Evolutionary conservation across 208 protist species (phyloP).

Genomic region (Trypanosoma scelopori): DNA sequence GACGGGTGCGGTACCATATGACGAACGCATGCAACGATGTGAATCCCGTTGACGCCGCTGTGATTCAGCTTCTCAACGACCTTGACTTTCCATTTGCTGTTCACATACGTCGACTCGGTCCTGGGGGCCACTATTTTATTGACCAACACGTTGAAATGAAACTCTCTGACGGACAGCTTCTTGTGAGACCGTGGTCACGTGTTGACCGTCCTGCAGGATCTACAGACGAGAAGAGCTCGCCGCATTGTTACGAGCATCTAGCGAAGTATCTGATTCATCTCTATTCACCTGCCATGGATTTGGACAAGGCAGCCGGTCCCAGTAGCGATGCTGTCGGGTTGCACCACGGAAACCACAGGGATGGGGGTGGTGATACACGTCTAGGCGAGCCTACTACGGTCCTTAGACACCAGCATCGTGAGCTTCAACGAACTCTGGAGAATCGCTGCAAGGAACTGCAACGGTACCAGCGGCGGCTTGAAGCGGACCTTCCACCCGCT

Average conservation of each 20-base stretch:
- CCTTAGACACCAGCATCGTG: constrained; percentile 9
- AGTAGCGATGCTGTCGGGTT: neutral
- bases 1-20: constrained; percentile 13
- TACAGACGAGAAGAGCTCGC: neutral
- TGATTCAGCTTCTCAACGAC: constrained; percentile 23
- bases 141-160: constrained; percentile 26
- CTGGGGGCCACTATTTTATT: constrained; percentile 32
- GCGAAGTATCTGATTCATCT: constrained; percentile 32
- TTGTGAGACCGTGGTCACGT: constrained; percentile 16
- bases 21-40: neutral
- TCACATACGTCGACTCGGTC: constrained; percentile 19
- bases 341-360: neutral
- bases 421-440: neutral
- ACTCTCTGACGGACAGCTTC: constrained; percentile 11
- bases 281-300: constrained; percentile 27
- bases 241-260: constrained; percentile 22
- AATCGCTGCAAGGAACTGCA: constrained; percentile 1
- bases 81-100: constrained; percentile 26
- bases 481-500: constrained; percentile 1
- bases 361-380: neutral
- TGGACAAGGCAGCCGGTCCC: constrained; percentile 10
- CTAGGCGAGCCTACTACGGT: neutral
- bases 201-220: neutral
- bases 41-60: constrained; percentile 14
- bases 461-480: constrained; percentile 8